Conservation (phyloP, 441 rosid species). For the Pelargonium cotyledonis region DNA sequence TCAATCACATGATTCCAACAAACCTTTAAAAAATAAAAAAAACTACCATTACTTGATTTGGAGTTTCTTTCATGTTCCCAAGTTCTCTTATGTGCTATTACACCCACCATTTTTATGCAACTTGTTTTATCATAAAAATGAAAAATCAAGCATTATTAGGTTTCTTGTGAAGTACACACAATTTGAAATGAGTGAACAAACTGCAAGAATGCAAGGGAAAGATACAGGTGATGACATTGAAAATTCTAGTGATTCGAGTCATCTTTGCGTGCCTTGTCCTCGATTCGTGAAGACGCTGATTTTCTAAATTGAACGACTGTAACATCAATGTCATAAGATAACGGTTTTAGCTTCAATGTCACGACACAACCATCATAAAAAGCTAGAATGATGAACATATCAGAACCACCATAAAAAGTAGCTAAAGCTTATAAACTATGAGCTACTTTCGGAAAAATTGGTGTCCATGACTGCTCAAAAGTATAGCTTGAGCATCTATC, state of each 20-base stretch:
- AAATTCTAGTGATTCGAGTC: constrained; percentile 8
- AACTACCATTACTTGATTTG: constrained; percentile 16
- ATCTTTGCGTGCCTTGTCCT: too few relatives aligned
- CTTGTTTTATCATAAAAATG: background rate
- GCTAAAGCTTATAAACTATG: constrained; percentile 5
- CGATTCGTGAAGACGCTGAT: too few relatives aligned
- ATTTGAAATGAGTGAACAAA: constrained; percentile 6
- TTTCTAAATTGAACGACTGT: too few relatives aligned
- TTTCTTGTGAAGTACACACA: constrained; percentile 24
- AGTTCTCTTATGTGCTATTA: background rate
- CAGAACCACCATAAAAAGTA: constrained; percentile 7
- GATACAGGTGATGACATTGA: background rate
- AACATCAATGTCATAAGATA: too few relatives aligned
- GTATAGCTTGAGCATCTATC: too few relatives aligned
- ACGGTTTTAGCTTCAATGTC: too few relatives aligned
- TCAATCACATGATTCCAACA: constrained; percentile 38
- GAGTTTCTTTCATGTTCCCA: constrained; percentile 17
- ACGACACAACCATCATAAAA: background rate
- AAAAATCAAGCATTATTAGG: constrained; percentile 14
- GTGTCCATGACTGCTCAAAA: too few relatives aligned
- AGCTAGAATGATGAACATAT: constrained; percentile 21
- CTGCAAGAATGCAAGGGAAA: too few relatives aligned
- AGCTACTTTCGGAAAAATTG: constrained; percentile 4
- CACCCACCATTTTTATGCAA: constrained; percentile 1
- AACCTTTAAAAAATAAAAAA: constrained; percentile 6